Percentiles rank a stretch among this genome's conserved stretches.
These are phyloP conservation scores for Alternaria triticina DNA, from an alignment of 2,329 filamentous ascomycete species.

Conservation along the genomic window DNA sequence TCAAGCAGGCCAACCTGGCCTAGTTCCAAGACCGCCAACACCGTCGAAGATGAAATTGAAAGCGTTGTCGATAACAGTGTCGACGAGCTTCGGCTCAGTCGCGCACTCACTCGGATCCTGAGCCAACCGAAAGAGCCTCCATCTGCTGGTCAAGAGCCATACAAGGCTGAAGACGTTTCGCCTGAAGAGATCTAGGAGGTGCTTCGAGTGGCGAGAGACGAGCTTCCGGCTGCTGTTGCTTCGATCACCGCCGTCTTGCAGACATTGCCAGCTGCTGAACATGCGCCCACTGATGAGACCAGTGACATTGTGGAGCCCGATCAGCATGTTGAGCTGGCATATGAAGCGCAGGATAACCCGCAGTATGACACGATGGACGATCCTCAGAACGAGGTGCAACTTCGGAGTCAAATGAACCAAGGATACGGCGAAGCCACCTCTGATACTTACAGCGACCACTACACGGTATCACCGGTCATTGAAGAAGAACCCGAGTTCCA, in stretches of 20 bases:
- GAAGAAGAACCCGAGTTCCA: background rate
- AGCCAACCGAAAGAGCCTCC: background rate
- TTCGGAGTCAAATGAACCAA: background rate
- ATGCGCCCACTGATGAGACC: background rate
- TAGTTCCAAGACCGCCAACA: background rate
- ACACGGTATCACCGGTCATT: background rate
- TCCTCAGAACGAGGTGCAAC: too few relatives aligned
- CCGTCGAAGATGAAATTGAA: background rate
- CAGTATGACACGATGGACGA: background rate
- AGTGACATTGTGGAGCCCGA: background rate
- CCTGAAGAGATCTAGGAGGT: conserved; percentile 2
- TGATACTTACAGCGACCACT: background rate
- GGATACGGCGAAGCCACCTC: background rate
- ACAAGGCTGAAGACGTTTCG: background rate
- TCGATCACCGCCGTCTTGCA: background rate
- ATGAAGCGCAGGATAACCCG: background rate
- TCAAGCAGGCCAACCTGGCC: background rate
- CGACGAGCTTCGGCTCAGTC: background rate
- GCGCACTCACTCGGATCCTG: background rate
- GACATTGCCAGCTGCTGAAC: background rate
- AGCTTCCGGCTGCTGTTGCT: background rate
- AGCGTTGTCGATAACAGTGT: background rate
- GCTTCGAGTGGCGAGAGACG: background rate
- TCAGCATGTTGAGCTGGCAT: background rate
- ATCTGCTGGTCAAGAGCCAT: background rate